Evolutionary conservation across 78 protist genomes (phyloP).

Genomic region (Cavenderia fasciculata): DNA sequence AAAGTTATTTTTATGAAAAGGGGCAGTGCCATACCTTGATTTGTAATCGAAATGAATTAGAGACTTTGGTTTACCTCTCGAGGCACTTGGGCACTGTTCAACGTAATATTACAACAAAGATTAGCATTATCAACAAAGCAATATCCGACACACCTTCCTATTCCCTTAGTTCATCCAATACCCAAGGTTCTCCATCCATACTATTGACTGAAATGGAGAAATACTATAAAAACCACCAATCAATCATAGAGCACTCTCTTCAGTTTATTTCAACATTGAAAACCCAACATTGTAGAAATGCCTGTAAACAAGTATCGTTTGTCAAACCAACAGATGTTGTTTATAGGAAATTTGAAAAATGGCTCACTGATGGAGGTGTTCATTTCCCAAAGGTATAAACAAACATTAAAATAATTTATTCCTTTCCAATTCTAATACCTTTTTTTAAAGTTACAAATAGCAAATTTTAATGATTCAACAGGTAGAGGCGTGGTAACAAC

Average conservation of each 20-base stretch:
- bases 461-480: constrained; percentile 61
- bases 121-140: too few relatives aligned
- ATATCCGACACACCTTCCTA: too few relatives aligned
- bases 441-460: constrained; percentile 65
- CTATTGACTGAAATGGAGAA: constrained; percentile 27
- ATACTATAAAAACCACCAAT: constrained; percentile 49
- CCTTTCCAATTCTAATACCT: too few relatives aligned
- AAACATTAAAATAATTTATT: too few relatives aligned
- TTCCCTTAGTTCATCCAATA: too few relatives aligned
- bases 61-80: constrained; percentile 16
- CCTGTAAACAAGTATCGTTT: not conserved
- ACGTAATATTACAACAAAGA: too few relatives aligned
- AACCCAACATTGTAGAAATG: not conserved
- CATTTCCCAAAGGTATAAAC: constrained; percentile 44
- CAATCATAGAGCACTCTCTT: constrained; percentile 50
- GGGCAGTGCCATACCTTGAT: constrained; percentile 34
- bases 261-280: constrained; percentile 1
- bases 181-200: too few relatives aligned
- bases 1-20: constrained; percentile 53
- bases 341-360: constrained; percentile 57
- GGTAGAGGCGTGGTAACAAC: constrained; percentile 71
- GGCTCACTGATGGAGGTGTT: constrained; percentile 44
- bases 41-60: constrained; percentile 48
- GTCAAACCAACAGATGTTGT: constrained; percentile 40
- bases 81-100: not conserved